These are phyloP conservation scores for Penicillium macrosclerotiorum DNA, from an alignment of 495 filamentous ascomycete species.

Conservation along the genomic window DNA sequence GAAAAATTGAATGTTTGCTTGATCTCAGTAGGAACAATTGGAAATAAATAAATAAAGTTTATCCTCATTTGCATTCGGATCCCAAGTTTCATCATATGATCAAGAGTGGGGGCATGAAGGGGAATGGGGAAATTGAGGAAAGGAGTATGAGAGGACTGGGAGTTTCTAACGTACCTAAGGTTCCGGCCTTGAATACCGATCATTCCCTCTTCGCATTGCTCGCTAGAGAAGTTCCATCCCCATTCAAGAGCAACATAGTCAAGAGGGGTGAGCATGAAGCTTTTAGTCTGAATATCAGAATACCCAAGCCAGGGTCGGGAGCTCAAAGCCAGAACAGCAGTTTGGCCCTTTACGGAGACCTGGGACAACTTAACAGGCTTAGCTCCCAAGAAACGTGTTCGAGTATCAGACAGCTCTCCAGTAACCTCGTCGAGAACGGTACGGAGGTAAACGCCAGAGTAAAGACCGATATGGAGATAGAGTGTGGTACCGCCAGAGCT, in stretches of 20 bases:
- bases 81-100: slow-evolving; percentile 67
- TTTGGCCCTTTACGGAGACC: slow-evolving; percentile 77
- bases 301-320: slow-evolving; percentile 94
- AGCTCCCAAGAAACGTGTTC: slow-evolving; percentile 89
- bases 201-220: slow-evolving; percentile 91
- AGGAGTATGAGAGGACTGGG: slow-evolving; percentile 7
- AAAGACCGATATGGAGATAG: slow-evolving; percentile 92
- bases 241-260: slow-evolving; percentile 86
- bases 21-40: slow-evolving; percentile 77
- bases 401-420: slow-evolving; percentile 89
- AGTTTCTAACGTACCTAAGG: slow-evolving; percentile 65
- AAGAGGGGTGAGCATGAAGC: slow-evolving; percentile 88
- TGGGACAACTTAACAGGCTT: slow-evolving; percentile 84
- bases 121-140: neutral
- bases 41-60: slow-evolving; percentile 50
- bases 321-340: slow-evolving; percentile 86
- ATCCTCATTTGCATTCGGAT: slow-evolving; percentile 53
- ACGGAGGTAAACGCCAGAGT: slow-evolving; percentile 91
- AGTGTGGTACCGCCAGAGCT: slow-evolving; percentile 72
- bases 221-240: slow-evolving; percentile 93
- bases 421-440: slow-evolving; percentile 93
- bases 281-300: slow-evolving; percentile 74
- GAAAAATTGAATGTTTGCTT: slow-evolving; percentile 1
- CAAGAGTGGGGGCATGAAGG: slow-evolving; percentile 7
- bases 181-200: slow-evolving; percentile 91